These are phyloP conservation scores for Haplosporangium sp. DNA, from an alignment of 371 early-diverging fungal genomes.

Conservation along the genomic window DNA sequence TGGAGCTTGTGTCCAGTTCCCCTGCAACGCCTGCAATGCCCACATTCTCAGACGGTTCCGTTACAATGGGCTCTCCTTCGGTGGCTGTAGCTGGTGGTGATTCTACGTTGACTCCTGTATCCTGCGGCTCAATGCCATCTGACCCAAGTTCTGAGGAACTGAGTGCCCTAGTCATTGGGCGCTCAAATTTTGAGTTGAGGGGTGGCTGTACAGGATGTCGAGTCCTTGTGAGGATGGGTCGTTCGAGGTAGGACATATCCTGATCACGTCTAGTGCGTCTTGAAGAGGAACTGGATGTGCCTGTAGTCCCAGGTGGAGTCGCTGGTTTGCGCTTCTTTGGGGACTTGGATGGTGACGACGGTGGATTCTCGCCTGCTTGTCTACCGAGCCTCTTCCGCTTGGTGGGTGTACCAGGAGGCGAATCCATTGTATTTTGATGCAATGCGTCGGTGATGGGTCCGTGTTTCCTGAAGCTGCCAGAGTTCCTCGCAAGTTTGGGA, in stretches of 20 bases:
- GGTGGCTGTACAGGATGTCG: constrained; percentile 17
- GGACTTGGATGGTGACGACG: too few species aligned
- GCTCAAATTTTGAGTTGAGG: constrained; percentile 15
- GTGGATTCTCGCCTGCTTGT: too few species aligned
- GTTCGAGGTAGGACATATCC: constrained; percentile 19
- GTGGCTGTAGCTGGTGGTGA: background rate
- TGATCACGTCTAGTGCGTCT: background rate
- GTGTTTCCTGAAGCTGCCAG: too few species aligned
- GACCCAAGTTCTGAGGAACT: constrained; percentile 2
- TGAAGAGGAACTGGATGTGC: too few species aligned
- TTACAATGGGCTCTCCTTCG: background rate
- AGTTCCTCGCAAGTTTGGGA: too few species aligned
- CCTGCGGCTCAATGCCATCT: background rate
- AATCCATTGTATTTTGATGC: too few species aligned
- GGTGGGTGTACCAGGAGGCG: too few species aligned
- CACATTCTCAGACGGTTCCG: too few species aligned
- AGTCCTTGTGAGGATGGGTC: constrained; percentile 3
- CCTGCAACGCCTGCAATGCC: background rate
- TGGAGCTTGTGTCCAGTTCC: background rate
- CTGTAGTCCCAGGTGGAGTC: too few species aligned
- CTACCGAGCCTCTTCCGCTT: too few species aligned
- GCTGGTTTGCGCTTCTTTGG: too few species aligned
- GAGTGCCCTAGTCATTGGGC: constrained; percentile 21
- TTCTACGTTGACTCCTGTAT: background rate
- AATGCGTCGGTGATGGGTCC: too few species aligned